These are phyloP conservation scores for Phytophthora citricola DNA, from an alignment of 352 stramenopile species.

Conservation along the genomic window DNA sequence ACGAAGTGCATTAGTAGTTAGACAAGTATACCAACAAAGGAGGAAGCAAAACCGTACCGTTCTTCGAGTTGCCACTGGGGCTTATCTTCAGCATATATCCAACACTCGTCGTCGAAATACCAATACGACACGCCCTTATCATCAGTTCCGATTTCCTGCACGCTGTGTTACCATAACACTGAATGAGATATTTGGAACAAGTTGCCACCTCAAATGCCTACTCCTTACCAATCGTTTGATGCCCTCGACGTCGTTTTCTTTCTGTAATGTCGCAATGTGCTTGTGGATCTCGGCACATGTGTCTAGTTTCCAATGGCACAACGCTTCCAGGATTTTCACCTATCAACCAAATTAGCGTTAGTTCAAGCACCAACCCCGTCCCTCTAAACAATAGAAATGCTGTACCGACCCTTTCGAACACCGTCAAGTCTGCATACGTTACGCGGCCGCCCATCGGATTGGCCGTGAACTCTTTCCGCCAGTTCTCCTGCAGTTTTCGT, in stretches of 20 bases:
- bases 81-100: slow-evolving; percentile 85
- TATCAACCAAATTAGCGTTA: slow-evolving; percentile 20
- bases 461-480: slow-evolving; percentile 63
- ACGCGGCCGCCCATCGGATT: slow-evolving; percentile 68
- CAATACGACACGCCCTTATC: slow-evolving; percentile 81
- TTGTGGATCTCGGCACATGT: slow-evolving; percentile 83
- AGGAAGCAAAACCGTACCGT: slow-evolving; percentile 24
- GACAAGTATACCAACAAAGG: no score
- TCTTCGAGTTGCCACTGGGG: slow-evolving; percentile 63
- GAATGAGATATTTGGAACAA: slow-evolving; percentile 10
- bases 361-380: neutral
- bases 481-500: slow-evolving; percentile 83
- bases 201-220: neutral
- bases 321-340: slow-evolving; percentile 79
- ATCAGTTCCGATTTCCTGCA: slow-evolving; percentile 73
- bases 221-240: slow-evolving; percentile 66
- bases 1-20: neutral
- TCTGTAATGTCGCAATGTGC: slow-evolving; percentile 64
- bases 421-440: slow-evolving; percentile 65
- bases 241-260: slow-evolving; percentile 66
- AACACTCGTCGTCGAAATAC: slow-evolving; percentile 88
- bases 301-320: slow-evolving; percentile 87
- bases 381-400: neutral
- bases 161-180: slow-evolving; percentile 43
- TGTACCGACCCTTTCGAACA: slow-evolving; percentile 59